Evolutionary conservation across 2,329 filamentous ascomycete genomes (phyloP), one percentile per base, ranked within the genome.

Genomic region (Daldinia sp.): DNA sequence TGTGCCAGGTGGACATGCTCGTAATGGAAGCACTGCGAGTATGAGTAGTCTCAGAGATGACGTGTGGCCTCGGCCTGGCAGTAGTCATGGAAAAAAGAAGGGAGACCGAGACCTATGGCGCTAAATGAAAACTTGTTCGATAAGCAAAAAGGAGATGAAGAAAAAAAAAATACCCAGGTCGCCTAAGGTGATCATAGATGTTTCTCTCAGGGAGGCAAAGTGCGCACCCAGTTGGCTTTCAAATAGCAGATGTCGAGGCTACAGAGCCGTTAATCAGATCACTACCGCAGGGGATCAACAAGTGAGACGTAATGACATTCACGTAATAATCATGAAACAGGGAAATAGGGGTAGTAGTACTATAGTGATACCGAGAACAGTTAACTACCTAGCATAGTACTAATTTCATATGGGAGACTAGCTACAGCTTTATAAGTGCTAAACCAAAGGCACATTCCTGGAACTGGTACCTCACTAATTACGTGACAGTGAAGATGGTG

Each of bases 101-200:
- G 80, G 80, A 33, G 78, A 78, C 55, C 77, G 78, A 62, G 82
- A 84, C 67, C 74, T 84, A 9, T 84, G 82, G 83, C 78, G 82
- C 62, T 83, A 71, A 64, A 6, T 12, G 6, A 18, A 30, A 30
- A 57, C 1, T 10, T 33, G 10, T 18, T 35, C 28, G 30, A 18
- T n/a, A 15, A 39, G 9, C 13, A 35, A 35, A 23, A 23, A 13
- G 50, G 12, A 13, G n/a, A 26, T 15, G 39, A 15, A 13, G 26
- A n/a, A 23, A n/a, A 15, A 54, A 15, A 23, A 39, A 6, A 23
- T 30, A 33, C 50, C 35, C 9, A 23, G 13, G n/a, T 39, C 35
- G 23, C 10, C 2, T 23, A 30, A 30, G 46, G 10, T 51, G 46
- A 10, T 3, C n/a, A 51, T 12, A 51, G 26, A n/a, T 51, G 15